Base-by-base conservation (phyloP, 768 basidiomycete species). In the Trametes sanguinea region DNA sequence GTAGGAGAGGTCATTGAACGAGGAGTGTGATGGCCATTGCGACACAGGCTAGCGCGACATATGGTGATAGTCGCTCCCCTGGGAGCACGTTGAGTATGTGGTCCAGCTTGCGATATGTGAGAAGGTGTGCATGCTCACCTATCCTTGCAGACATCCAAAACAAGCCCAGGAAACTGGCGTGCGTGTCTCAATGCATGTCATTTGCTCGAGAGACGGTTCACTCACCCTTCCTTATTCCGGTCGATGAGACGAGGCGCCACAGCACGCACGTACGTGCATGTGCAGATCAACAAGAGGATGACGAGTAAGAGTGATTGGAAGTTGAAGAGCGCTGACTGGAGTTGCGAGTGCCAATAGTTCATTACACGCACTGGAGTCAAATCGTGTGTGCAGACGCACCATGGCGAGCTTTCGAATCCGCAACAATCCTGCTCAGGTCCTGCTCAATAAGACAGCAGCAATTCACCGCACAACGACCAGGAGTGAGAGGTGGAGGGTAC, bases 121-220 rank as follows among this genome's bases (percentile, higher is more conserved):
- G 22, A 47, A 29, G 17, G 7, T 47, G 22, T 17, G 1, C 4
- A 17, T 13, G 75, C 84, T 61, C 70, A 94, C 95, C 97, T 80
- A 99, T 94, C 53, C 97, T 83, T 10, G 97, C 96, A 51, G 87
- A 91, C 83, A 95, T 99, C 84, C 91, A 98, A 75, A 98, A 90
- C 9, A 98, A 73, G 6, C 96, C 96, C 29, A 91, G 78, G 73
- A 98, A 94, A 4, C 96, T 98, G 58, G 22, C 17, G 53, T 22
- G 17, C 22, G 16, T 16, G 48, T 14, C 30, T 13, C 8, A 32
- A 30, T 11, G 14, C 30, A 48, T 4, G 17, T 6, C 32, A 10
- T 16, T 22, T 29, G 2, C 22, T 40, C 9, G 9, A 47, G 14
- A 16, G 54, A n/a, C 37, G 16, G n/a, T 37, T 13, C 29, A 8